These are phyloP conservation scores for Entomortierella lignicola DNA, from an alignment of 192 early-diverging fungal species.

Conservation along the genomic window DNA sequence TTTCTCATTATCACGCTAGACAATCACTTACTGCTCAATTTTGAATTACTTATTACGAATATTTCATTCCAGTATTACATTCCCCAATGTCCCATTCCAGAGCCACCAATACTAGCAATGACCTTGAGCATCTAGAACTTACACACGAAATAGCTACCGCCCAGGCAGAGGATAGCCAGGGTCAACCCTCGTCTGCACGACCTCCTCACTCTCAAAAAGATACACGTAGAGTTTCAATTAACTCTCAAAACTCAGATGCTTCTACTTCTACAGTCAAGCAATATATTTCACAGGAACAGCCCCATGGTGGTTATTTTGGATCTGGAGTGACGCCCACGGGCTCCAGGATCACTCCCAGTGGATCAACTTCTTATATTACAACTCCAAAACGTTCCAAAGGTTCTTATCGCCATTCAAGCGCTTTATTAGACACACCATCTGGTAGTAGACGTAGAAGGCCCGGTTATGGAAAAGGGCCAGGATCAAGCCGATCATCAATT, in stretches of 20 bases:
- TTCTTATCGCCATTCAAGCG: slow-evolving; percentile 24
- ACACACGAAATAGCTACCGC: slow-evolving; percentile 18
- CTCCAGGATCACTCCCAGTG: not conserved
- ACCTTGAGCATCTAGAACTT: slow-evolving; percentile 38
- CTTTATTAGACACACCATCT: slow-evolving; percentile 11
- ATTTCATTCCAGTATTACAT: not conserved
- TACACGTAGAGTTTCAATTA: slow-evolving; percentile 41
- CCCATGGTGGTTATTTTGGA: not conserved
- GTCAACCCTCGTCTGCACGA: slow-evolving; percentile 2
- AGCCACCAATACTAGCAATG: slow-evolving; percentile 14
- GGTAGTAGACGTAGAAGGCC: slow-evolving; percentile 40
- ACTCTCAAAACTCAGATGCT: slow-evolving; percentile 34
- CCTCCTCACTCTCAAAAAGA: slow-evolving; percentile 11
- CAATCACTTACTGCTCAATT: not conserved
- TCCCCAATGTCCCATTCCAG: slow-evolving; percentile 38
- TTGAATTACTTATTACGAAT: not conserved
- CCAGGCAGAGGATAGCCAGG: slow-evolving; percentile 7
- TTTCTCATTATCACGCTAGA: too few relatives aligned
- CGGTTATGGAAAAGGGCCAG: slow-evolving; percentile 12
- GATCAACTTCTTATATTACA: slow-evolving; percentile 2
- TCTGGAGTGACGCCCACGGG: not conserved
- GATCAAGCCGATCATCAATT: slow-evolving; percentile 41
- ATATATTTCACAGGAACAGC: slow-evolving; percentile 9
- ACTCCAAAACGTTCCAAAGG: slow-evolving; percentile 19
- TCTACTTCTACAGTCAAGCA: slow-evolving; percentile 37